A percentile compares a stretch with the other conserved stretches of the same genome.
Conservation (phyloP, 2,329 filamentous ascomycete genomes). For the Hyphodiscus sp. region DNA sequence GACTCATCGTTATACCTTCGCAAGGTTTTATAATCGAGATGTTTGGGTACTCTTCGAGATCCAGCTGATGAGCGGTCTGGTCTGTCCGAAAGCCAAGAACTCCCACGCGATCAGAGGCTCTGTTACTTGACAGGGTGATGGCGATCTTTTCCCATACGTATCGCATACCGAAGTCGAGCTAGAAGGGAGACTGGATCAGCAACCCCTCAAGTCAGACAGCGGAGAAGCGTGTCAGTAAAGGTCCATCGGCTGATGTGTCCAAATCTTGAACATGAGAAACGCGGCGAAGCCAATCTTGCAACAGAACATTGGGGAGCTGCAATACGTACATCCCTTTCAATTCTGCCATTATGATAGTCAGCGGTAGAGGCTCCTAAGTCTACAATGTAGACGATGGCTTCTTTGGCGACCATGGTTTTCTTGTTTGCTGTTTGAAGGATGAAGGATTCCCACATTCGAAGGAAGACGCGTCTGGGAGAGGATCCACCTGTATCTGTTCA, state of each 20-base stretch:
- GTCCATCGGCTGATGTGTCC: too few relatives aligned
- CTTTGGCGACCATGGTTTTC: conserved; percentile 75
- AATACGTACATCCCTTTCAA: conserved; percentile 53
- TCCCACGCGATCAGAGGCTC: conserved; percentile 70
- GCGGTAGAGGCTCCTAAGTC: conserved; percentile 86
- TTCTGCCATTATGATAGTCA: conserved; percentile 60
- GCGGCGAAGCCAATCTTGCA: not conserved
- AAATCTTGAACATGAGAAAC: too few relatives aligned
- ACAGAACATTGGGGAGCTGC: not conserved
- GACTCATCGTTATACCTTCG: conserved; percentile 54
- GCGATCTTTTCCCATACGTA: conserved; percentile 95
- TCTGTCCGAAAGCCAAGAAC: conserved; percentile 81
- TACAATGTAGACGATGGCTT: conserved; percentile 86
- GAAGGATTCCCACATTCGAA: not conserved
- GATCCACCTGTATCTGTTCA: not conserved
- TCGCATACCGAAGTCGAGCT: conserved; percentile 76
- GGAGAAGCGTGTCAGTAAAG: too few relatives aligned
- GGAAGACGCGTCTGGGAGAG: not conserved
- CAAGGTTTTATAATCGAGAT: conserved; percentile 73
- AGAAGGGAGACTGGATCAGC: not conserved
- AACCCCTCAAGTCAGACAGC: too few relatives aligned
- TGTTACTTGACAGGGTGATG: conserved; percentile 57
- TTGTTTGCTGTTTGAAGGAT: not conserved
- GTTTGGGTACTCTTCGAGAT: conserved; percentile 55
- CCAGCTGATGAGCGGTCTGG: conserved; percentile 61